phyloP scores from a whole-genome alignment of 768 basidiomycete genomes.

The Rhizopogon rudus region DNA sequence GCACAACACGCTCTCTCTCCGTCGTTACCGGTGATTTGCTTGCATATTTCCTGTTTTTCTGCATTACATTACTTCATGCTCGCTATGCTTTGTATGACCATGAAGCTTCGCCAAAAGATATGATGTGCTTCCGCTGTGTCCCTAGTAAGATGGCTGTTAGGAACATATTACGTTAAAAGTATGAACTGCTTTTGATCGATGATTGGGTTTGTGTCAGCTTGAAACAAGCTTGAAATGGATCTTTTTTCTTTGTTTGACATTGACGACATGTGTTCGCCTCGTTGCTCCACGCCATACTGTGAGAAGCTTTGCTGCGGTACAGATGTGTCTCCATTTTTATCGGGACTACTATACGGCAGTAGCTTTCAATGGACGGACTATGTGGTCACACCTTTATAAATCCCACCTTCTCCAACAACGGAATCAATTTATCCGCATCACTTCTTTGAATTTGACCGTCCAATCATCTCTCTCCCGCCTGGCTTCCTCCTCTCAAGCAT shows the following conservation, averaged over 20 bases:
- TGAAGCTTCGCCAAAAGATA: constrained; percentile 8
- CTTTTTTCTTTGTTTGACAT: background rate
- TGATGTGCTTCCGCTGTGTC: background rate
- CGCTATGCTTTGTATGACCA: constrained; percentile 18
- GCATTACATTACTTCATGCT: constrained; percentile 21
- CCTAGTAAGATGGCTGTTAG: no score
- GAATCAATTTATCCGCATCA: no score
- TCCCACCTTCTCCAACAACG: no score
- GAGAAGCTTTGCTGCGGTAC: background rate
- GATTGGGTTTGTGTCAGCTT: no score
- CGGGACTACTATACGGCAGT: background rate
- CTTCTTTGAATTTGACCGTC: no score
- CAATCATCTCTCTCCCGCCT: background rate
- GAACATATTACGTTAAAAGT: no score
- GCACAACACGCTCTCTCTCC: constrained; percentile 95
- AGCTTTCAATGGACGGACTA: no score
- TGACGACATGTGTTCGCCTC: background rate
- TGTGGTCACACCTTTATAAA: no score
- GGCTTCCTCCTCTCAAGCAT: background rate
- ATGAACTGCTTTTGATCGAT: no score
- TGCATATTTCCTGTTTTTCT: constrained; percentile 1
- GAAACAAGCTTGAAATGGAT: no score
- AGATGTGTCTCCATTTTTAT: background rate
- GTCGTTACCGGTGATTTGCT: constrained; percentile 68
- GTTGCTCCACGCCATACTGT: background rate